Evolutionary conservation across 2,329 filamentous ascomycete genomes (phyloP).

Genomic region (Cryphonectria parasitica): DNA sequence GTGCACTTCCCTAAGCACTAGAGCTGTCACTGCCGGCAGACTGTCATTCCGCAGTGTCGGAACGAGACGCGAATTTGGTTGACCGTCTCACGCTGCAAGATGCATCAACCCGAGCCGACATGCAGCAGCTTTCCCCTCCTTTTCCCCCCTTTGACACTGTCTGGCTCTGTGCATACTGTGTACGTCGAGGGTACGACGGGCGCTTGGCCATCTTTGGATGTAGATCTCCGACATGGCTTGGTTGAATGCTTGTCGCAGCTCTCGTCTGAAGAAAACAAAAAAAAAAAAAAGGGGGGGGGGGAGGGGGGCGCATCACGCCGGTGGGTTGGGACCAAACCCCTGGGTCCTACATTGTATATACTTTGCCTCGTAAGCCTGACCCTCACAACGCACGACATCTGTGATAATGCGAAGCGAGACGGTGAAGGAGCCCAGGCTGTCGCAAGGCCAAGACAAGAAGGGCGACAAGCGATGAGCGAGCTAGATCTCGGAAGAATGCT

Average conservation of each 20-base stretch:
- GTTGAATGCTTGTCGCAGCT: neutral
- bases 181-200: neutral
- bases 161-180: neutral
- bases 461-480: neutral
- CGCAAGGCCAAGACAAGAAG: neutral
- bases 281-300: neutral
- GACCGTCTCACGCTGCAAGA: neutral
- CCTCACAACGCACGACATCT: neutral
- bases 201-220: neutral
- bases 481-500: neutral
- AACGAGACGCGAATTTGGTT: neutral
- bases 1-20: slow-evolving; percentile 3
- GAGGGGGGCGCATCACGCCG: neutral
- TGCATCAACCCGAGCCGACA: neutral
- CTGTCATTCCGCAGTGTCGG: neutral
- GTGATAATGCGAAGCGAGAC: neutral
- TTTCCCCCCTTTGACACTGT: neutral
- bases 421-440: neutral
- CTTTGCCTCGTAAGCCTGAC: neutral
- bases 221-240: neutral
- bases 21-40: neutral
- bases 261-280: neutral
- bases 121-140: neutral
- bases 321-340: neutral
- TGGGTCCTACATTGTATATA: neutral